Evolutionary conservation across 345 rosid genomes (phyloP), one percentile per base, ranked within the genome.

Genomic region (Brassica carinata): DNA sequence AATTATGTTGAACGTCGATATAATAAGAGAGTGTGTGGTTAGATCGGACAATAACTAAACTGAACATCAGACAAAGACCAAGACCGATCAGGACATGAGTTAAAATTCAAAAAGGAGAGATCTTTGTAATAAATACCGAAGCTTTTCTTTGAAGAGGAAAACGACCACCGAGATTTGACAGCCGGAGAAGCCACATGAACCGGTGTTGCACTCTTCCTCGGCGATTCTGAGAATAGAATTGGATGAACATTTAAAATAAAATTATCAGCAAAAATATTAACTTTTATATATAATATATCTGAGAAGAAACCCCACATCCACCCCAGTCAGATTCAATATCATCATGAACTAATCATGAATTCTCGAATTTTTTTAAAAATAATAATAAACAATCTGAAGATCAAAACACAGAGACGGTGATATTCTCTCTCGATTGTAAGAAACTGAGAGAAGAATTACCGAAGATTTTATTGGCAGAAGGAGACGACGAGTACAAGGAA

Each of bases 161-260:
- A 81, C 30, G 84, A 81, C 84, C 84, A 81, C 14, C 84, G 81
- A 31, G 84, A 57, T 72, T 76, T 81, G 58, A 71, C 69, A 18
- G 67, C 63, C 74, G 77, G 79, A 63, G 83, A 69, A 26, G 23
- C 43, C 71, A 14, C 67, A 72, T 1, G 65, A 61, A 61, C 14
- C 65, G 65, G 11, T 10, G 64, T 23, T 9, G 64, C 33, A 76
- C 77, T 71, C 77, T 71, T 81, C 5, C 81, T 76, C 1, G 84
- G 77, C 40, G 84, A 81, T 67, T 81, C 84, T 81, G 77, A 55
- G 10, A 57, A 19, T 58, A 31, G 69, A 27, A 69, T 26, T 33
- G 14, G 10, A 31, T 4, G 0, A 73, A 61, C 51, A 18, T 0
- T 2, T 14, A 19, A 45, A 55, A 14, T n/a, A 3, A 69, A 53